Percentiles rank a stretch among this genome's conserved stretches.
Evolutionary conservation across 768 basidiomycete genomes (phyloP).

Genomic region (Pleurotus sapidus): DNA sequence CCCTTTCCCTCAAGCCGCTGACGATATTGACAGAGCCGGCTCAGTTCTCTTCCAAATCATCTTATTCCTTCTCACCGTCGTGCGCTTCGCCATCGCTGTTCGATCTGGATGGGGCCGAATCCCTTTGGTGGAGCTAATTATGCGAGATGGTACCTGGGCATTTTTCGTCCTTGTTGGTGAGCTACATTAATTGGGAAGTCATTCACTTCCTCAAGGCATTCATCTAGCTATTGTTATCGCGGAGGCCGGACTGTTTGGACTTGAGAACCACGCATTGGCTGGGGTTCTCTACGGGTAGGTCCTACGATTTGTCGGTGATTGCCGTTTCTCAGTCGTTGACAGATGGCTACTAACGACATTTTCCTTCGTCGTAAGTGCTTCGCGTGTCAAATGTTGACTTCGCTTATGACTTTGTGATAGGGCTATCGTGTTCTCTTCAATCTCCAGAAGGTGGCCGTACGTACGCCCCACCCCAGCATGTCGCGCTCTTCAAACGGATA

Average conservation of each 20-base stretch:
- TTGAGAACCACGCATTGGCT: constrained; percentile 22
- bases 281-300: constrained; percentile 30
- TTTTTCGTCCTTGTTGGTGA: constrained; percentile 32
- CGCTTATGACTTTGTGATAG: constrained; percentile 12
- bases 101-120: constrained; percentile 28
- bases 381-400: neutral
- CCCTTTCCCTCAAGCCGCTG: neutral
- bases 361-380: constrained; percentile 27
- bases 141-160: constrained; percentile 33
- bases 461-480: constrained; percentile 17
- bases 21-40: constrained; percentile 1
- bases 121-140: constrained; percentile 30
- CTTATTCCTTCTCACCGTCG: neutral
- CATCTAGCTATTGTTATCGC: constrained; percentile 12
- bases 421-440: constrained; percentile 36
- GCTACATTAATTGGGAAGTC: neutral
- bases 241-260: constrained; percentile 21
- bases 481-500: constrained; percentile 14
- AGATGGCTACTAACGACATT: constrained; percentile 33
- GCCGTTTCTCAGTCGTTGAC: neutral
- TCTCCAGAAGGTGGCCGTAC: constrained; percentile 10
- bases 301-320: neutral
- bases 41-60: constrained; percentile 4
- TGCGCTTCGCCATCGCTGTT: constrained; percentile 10
- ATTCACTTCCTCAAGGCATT: neutral